phyloP scores from a whole-genome alignment of 2,329 filamentous ascomycete genomes.

The Pseudogymnoascus sp. region DNA sequence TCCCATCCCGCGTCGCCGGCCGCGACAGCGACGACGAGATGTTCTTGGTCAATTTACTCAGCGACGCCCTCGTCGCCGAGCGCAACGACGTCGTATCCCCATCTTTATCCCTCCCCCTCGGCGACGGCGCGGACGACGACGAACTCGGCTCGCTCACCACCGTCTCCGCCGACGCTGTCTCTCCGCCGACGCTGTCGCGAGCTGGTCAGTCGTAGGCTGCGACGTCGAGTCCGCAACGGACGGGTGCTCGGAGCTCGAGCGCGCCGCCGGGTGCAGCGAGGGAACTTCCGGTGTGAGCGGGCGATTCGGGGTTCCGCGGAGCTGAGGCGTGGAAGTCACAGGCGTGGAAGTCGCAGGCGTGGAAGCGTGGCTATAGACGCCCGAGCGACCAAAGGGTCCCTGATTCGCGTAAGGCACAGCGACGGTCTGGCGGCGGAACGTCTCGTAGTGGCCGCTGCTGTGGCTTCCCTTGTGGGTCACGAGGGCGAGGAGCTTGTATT shows the following conservation, averaged over 20 bases:
- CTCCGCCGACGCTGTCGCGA: background rate
- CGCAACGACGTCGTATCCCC: background rate
- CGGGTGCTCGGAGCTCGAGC: background rate
- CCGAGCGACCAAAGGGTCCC: conserved; percentile 67
- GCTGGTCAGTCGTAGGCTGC: background rate
- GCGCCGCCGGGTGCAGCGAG: background rate
- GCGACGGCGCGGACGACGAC: conserved; percentile 23
- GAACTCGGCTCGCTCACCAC: background rate
- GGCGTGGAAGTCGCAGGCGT: conserved; percentile 17
- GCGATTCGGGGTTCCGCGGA: conserved; percentile 22
- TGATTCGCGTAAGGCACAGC: conserved; percentile 76
- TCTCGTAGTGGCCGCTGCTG: conserved; percentile 94
- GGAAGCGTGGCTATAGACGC: conserved; percentile 46
- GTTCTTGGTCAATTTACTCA: background rate
- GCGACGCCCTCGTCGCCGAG: background rate
- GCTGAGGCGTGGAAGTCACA: conserved; percentile 23
- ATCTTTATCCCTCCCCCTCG: conserved; percentile 16
- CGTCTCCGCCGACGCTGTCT: background rate
- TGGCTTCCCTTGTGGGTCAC: conserved; percentile 95
- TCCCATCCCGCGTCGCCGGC: background rate
- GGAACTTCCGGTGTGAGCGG: background rate
- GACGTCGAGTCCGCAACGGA: background rate
- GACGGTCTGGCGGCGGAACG: conserved; percentile 79
- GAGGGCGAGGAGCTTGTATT: conserved; percentile 76
- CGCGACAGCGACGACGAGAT: background rate